Conservation (phyloP, 208 protist genomes). For the Trypanosoma vivax region DNA sequence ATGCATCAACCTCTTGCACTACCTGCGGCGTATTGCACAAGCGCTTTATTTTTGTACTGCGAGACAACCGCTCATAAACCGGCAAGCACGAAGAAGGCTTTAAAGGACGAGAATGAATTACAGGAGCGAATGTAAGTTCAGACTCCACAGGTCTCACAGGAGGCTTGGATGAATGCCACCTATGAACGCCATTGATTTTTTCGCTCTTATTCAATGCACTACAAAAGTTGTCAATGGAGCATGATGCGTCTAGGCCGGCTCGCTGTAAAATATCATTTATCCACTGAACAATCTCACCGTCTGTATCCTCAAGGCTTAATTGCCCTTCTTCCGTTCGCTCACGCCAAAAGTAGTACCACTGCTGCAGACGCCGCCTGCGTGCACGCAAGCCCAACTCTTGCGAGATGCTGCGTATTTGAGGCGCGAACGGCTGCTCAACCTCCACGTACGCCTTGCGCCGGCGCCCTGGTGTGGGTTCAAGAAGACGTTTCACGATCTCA, state of each 20-base stretch:
- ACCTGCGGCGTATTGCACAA: conserved; percentile 5
- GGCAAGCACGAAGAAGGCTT: conserved; percentile 4
- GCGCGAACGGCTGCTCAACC: conserved; percentile 3
- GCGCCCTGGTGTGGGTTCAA: conserved; percentile 1
- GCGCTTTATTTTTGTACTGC: conserved; percentile 28
- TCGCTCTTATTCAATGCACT: conserved; percentile 5
- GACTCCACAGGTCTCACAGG: conserved; percentile 9
- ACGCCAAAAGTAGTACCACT: conserved; percentile 14
- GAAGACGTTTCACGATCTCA: conserved; percentile 40
- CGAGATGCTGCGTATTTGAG: conserved; percentile 8
- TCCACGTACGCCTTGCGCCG: background rate
- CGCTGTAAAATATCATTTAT: conserved; percentile 7
- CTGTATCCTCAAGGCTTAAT: background rate
- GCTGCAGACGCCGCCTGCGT: conserved; percentile 6
- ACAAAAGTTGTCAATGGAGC: conserved; percentile 8
- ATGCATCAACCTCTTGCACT: background rate
- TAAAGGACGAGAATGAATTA: conserved; percentile 19
- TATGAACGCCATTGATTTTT: conserved; percentile 5
- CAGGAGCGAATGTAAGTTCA: conserved; percentile 38
- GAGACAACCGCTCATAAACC: conserved; percentile 48
- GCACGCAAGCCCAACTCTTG: conserved; percentile 8
- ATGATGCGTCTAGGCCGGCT: background rate
- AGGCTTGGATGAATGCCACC: conserved; percentile 16
- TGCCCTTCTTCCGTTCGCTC: background rate
- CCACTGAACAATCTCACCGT: conserved; percentile 5